These are phyloP conservation scores for Zoysia japonica DNA, from an alignment of 176 grass and related monocot genomes.

Conservation along the genomic window DNA sequence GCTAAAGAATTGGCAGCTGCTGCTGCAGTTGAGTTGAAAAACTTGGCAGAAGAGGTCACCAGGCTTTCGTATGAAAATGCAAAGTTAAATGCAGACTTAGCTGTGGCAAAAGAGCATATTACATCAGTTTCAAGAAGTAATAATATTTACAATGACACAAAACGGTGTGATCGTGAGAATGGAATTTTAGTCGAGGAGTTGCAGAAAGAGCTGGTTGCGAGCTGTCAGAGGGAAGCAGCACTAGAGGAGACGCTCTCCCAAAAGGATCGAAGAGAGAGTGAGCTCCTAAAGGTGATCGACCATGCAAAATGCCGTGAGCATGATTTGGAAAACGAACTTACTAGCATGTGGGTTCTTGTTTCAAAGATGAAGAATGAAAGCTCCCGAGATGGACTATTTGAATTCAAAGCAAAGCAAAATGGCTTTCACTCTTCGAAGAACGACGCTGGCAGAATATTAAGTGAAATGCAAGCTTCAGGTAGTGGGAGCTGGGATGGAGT, in stretches of 20 bases:
- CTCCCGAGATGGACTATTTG: constrained; percentile 56
- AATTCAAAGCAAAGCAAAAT: constrained; percentile 60
- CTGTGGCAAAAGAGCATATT: constrained; percentile 51
- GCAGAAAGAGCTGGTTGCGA: constrained; percentile 82
- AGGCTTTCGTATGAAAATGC: constrained; percentile 93
- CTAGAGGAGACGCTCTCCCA: constrained; percentile 73
- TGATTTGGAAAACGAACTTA: constrained; percentile 81
- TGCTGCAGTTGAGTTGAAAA: constrained; percentile 88
- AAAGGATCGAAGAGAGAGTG: constrained; percentile 67
- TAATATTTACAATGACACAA: constrained; percentile 37
- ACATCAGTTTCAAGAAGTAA: constrained; percentile 45
- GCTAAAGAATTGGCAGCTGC: constrained; percentile 97
- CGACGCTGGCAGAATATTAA: constrained; percentile 26
- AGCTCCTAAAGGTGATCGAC: constrained; percentile 74
- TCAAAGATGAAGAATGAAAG: constrained; percentile 75
- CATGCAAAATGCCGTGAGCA: constrained; percentile 74
- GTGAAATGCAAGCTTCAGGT: constrained; percentile 48
- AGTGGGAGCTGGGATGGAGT: constrained; percentile 49
- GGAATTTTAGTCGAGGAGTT: constrained; percentile 77
- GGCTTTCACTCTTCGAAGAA: constrained; percentile 54
- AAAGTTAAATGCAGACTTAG: constrained; percentile 63
- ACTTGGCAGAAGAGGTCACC: constrained; percentile 98
- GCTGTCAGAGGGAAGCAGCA: constrained; percentile 81
- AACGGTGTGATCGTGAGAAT: constrained; percentile 50
- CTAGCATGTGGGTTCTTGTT: constrained; percentile 87